These are phyloP conservation scores for Avena eriantha DNA, from an alignment of 176 grass and related monocot species.

Conservation along the genomic window DNA sequence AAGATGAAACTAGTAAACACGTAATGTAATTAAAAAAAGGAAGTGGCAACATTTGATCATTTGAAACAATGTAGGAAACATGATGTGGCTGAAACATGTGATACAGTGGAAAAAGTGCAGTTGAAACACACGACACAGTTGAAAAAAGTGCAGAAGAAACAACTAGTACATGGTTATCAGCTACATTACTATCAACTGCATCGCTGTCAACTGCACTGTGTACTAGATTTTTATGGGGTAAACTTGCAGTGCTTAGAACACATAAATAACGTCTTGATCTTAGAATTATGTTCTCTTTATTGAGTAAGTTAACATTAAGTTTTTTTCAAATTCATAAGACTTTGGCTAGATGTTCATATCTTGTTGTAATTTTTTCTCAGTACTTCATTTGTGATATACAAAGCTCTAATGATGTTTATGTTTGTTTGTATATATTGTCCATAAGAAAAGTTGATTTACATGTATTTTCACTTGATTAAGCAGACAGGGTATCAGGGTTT, in stretches of 20 bases:
- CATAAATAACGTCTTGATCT: conserved; percentile 14
- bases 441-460: conserved; percentile 27
- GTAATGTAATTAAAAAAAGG: background rate
- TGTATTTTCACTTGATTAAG: conserved; percentile 50
- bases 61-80: background rate
- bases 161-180: background rate
- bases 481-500: conserved; percentile 52
- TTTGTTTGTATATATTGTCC: background rate
- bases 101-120: background rate
- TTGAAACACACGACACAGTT: background rate
- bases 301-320: conserved; percentile 1
- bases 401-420: conserved; percentile 13
- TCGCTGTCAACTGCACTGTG: background rate
- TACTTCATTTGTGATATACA: conserved; percentile 15
- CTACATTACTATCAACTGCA: background rate
- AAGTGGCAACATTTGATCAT: background rate
- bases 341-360: conserved; percentile 16
- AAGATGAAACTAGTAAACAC: too few relatives aligned
- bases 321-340: background rate
- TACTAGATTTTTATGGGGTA: background rate
- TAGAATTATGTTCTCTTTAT: background rate
- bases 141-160: background rate
- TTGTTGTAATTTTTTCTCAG: background rate
- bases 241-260: background rate
- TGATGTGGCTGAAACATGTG: background rate